Conservation (phyloP, 805 yeast genomes). For the Cephaloascus albidus region DNA sequence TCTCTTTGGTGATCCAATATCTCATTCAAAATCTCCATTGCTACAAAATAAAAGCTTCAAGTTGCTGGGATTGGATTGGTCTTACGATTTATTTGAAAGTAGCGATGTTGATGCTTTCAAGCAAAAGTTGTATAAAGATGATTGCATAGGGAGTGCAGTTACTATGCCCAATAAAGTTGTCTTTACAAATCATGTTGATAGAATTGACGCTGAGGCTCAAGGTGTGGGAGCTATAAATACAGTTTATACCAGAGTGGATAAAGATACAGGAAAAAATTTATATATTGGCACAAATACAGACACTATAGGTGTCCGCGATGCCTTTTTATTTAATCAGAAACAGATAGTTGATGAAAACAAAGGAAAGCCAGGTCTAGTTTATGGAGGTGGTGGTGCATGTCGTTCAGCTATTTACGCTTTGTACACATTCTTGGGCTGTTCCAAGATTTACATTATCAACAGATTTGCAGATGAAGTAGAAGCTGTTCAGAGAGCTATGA, state of each 20-base stretch:
- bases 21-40: slow-evolving; percentile 17
- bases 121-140: slow-evolving; percentile 3
- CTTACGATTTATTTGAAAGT: slow-evolving; percentile 14
- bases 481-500: slow-evolving; percentile 10
- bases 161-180: slow-evolving; percentile 22
- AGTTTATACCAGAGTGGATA: slow-evolving; percentile 14
- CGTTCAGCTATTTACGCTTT: slow-evolving; percentile 21
- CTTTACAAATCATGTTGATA: slow-evolving; percentile 16
- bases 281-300: slow-evolving; percentile 22
- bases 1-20: slow-evolving; percentile 13
- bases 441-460: slow-evolving; percentile 17
- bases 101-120: slow-evolving; percentile 11
- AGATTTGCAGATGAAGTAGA: slow-evolving; percentile 17
- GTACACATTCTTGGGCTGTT: slow-evolving; percentile 14
- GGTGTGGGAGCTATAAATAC: slow-evolving; percentile 25
- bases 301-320: slow-evolving; percentile 19
- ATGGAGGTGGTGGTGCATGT: slow-evolving; percentile 26
- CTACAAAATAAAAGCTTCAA: slow-evolving; percentile 15
- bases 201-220: slow-evolving; percentile 16
- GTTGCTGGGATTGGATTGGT: slow-evolving; percentile 13
- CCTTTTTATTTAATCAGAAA: slow-evolving; percentile 11
- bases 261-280: slow-evolving; percentile 3
- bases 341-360: slow-evolving; percentile 1
- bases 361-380: slow-evolving; percentile 17
- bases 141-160: slow-evolving; percentile 15